Base-by-base conservation (phyloP, 371 early-diverging fungal species). In the Funneliformis caledonium region DNA sequence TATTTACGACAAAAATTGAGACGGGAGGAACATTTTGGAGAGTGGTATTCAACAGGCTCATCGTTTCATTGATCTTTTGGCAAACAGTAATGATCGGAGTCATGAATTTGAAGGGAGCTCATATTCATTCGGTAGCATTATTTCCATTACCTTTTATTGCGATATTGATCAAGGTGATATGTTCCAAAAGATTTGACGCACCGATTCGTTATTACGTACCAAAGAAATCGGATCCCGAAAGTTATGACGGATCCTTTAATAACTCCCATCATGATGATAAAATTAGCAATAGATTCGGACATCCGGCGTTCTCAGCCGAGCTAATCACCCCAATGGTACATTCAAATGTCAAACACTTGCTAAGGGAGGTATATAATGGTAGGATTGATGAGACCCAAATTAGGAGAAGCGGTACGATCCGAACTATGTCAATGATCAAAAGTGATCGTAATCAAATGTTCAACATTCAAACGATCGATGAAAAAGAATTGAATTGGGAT, bases 271-370 rank as follows among this genome's bases (percentile, higher is more conserved):
- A 2, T 5, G 1, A 26, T 16, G 72, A 72, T 26, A 22, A 72
- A 31, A 52, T 72, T 72, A 48, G 50, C 8, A 72, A 47, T 48
- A 47, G 72, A 72, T 72, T 72, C 52, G 48, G n/a, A 48, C 72
- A 72, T 37, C 72, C 72, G 9, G 47, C 52, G 16, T 14, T 72
- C 10, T 31, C 50, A 4, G 3, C 50, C 5, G 72, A 72, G 31
- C 12, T 72, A 31, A 72, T 72, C 11, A 50, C 72, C 14, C 72
- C 72, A 72, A 72, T 72, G 72, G 72, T 72, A n/a, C 52, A 22
- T 50, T 47, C 72, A 50, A 50, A 50, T 31, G 72, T 43, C 31
- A 72, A 72, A 72, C 22, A 48, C 5, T 33, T 43, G 10, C 52
- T 72, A 12, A 72, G 72, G 50, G 26, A 72, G 22, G 50, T 72